These are phyloP conservation scores for Sporisorium sorghi DNA, from an alignment of 1,284 basidiomycete species.

Conservation along the genomic window DNA sequence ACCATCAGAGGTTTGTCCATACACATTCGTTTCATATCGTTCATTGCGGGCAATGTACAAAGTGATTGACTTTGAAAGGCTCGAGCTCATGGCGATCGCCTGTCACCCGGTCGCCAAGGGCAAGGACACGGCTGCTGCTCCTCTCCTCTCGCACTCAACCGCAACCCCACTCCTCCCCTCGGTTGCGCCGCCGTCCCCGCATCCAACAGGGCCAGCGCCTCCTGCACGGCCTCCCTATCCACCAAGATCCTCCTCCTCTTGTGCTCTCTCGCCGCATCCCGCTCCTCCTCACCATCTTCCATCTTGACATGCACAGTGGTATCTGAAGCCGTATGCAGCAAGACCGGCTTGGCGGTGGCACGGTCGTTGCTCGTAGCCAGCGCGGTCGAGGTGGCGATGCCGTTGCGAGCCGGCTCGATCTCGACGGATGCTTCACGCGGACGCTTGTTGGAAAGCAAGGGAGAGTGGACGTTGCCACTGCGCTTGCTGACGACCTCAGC, in stretches of 20 bases:
- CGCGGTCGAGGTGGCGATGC: constrained; percentile 1
- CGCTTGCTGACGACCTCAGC: constrained; percentile 64
- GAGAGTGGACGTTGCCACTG: constrained; percentile 42
- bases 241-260: constrained; percentile 56
- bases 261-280: constrained; percentile 21
- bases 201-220: constrained; percentile 58
- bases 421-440: constrained; percentile 37
- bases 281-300: constrained; percentile 15
- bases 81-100: constrained; percentile 8
- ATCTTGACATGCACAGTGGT: constrained; percentile 17
- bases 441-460: constrained; percentile 30
- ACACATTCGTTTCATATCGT: neutral
- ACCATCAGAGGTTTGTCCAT: too few species aligned
- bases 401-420: constrained; percentile 31
- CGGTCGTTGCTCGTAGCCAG: constrained; percentile 33
- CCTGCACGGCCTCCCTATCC: constrained; percentile 57
- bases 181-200: constrained; percentile 43
- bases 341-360: constrained; percentile 22
- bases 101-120: constrained; percentile 41
- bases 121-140: constrained; percentile 39
- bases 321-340: constrained; percentile 26
- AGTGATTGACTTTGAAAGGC: neutral
- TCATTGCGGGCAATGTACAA: neutral
- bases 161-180: constrained; percentile 6
- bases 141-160: constrained; percentile 15